Conservation (phyloP, 2,329 filamentous ascomycete species). For the Myriosclerotinia duriaeana region DNA sequence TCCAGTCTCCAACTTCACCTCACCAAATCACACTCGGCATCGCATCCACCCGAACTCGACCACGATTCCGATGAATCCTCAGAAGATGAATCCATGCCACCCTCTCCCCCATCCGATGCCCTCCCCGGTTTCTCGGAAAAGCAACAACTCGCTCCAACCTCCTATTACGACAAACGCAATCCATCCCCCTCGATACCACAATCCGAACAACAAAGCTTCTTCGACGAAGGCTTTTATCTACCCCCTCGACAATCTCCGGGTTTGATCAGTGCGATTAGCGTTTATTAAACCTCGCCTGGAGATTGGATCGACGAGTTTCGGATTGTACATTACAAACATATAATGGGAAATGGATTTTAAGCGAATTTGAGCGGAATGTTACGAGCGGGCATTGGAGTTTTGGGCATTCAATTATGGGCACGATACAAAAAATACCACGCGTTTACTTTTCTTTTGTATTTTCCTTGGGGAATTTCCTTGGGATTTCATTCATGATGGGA, state of each 20-base stretch:
- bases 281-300: slow-evolving; percentile 43
- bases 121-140: slow-evolving; percentile 62
- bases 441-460: slow-evolving; percentile 16
- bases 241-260: slow-evolving; percentile 45
- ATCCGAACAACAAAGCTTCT: slow-evolving; percentile 44
- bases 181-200: slow-evolving; percentile 36
- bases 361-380: slow-evolving; percentile 26
- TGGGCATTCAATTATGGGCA: slow-evolving; percentile 11
- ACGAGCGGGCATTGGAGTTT: slow-evolving; percentile 12
- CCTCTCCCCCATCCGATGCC: slow-evolving; percentile 44
- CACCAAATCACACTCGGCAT: slow-evolving; percentile 61
- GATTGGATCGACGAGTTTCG: slow-evolving; percentile 7
- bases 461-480: too few relatives aligned
- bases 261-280: slow-evolving; percentile 47
- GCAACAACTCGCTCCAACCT: slow-evolving; percentile 48
- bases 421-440: slow-evolving; percentile 24
- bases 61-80: slow-evolving; percentile 64
- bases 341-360: slow-evolving; percentile 25
- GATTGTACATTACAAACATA: slow-evolving; percentile 24
- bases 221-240: slow-evolving; percentile 51
- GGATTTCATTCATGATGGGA: slow-evolving; percentile 1
- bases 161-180: slow-evolving; percentile 41
- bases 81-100: slow-evolving; percentile 72
- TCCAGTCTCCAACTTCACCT: slow-evolving; percentile 66
- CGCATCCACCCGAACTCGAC: slow-evolving; percentile 67